These are phyloP conservation scores for Mycena galopus DNA, from an alignment of 768 basidiomycete genomes.

Conservation along the genomic window DNA sequence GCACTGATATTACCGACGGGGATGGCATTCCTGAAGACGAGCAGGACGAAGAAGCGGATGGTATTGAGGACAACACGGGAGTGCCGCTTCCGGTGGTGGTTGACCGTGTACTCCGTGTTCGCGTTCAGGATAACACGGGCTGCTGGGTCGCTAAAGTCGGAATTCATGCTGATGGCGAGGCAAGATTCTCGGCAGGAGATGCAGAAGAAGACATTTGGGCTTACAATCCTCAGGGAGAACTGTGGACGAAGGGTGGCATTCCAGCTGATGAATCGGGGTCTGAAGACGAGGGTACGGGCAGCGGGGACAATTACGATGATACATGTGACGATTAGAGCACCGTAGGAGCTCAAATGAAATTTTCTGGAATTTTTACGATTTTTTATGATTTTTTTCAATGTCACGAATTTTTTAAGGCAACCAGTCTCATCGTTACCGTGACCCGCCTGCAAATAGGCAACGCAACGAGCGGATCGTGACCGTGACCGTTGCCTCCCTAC, in stretches of 20 bases:
- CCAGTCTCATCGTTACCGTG: neutral
- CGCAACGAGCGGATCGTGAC: neutral
- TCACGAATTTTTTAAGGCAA: neutral
- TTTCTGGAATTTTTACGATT: neutral
- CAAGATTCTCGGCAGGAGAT: too few relatives aligned
- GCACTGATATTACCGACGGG: neutral
- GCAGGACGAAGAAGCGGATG: constrained; percentile 7
- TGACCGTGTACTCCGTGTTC: too few relatives aligned
- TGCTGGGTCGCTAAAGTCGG: too few relatives aligned
- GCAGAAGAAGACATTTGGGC: too few relatives aligned
- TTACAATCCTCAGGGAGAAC: too few relatives aligned
- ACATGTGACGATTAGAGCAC: neutral
- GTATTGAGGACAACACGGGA: constrained; percentile 1
- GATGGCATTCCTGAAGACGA: neutral
- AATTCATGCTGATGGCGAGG: too few relatives aligned
- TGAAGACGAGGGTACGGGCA: neutral
- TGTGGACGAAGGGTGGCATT: neutral
- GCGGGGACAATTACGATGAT: neutral
- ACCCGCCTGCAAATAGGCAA: neutral
- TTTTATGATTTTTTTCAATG: neutral
- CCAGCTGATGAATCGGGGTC: neutral
- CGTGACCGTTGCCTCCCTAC: neutral
- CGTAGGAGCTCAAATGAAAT: neutral
- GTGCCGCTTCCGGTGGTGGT: too few relatives aligned
- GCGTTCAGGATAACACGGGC: too few relatives aligned